Conservation (phyloP, 345 rosid species). For the Arabidopsis thaliana region TAIR10.1 NC_003074.8:4060001-4060500, state of each 20-base stretch:
- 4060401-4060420: slow-evolving; percentile 38
- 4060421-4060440: slow-evolving; percentile 26
- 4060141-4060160: slow-evolving; percentile 27
- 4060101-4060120: slow-evolving; percentile 41
- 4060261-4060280: slow-evolving; percentile 3
- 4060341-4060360: slow-evolving; percentile 25
- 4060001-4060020: slow-evolving; percentile 3
- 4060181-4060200: slow-evolving; percentile 23
- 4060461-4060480: slow-evolving; percentile 5
- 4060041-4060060: slow-evolving; percentile 8
- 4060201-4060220: slow-evolving; percentile 22
- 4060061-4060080: slow-evolving; percentile 38
- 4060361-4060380: slow-evolving; percentile 19
- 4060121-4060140: slow-evolving; percentile 34
- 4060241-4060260: slow-evolving; percentile 24
- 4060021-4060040: slow-evolving; percentile 41
- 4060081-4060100: slow-evolving; percentile 45
- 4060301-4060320: slow-evolving; percentile 33
- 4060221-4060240: neutral
- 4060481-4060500: neutral
- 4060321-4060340: slow-evolving; percentile 44
- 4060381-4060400: slow-evolving; percentile 41
- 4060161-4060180: slow-evolving; percentile 38
- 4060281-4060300: slow-evolving; percentile 33
- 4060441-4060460: slow-evolving; percentile 39